These are phyloP conservation scores for Pseudevernia furfuracea DNA, from an alignment of 495 filamentous ascomycete species.

Conservation along the genomic window DNA sequence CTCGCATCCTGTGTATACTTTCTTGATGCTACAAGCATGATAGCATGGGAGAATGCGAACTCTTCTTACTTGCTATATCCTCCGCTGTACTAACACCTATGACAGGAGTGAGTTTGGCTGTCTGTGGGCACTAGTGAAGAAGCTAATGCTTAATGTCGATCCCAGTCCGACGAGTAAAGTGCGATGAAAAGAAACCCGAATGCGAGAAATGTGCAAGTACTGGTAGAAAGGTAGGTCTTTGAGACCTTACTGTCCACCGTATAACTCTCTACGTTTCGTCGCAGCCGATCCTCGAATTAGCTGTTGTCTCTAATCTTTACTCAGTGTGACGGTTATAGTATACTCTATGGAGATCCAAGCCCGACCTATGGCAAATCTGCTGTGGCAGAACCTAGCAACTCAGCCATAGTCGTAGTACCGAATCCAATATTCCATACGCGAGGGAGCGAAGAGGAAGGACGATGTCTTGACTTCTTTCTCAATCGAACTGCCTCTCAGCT, in stretches of 20 bases:
- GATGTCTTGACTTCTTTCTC: slow-evolving; percentile 54
- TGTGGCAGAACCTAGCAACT: not conserved
- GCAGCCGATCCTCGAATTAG: not conserved
- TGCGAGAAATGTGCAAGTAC: slow-evolving; percentile 42
- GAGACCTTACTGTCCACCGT: slow-evolving; percentile 13
- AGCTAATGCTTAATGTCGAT: slow-evolving; percentile 4
- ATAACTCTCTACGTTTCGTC: not conserved
- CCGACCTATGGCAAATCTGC: not conserved
- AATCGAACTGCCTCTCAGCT: slow-evolving; percentile 50
- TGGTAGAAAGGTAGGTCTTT: slow-evolving; percentile 34
- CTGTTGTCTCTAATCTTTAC: not conserved
- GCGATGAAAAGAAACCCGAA: slow-evolving; percentile 47
- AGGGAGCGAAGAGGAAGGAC: slow-evolving; percentile 34
- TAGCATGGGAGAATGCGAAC: not conserved
- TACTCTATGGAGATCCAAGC: not conserved
- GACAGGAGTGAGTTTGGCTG: slow-evolving; percentile 18
- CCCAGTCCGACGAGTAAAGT: slow-evolving; percentile 46
- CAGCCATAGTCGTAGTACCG: slow-evolving; percentile 1
- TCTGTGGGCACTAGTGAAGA: not conserved
- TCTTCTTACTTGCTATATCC: not conserved
- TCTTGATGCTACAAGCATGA: not conserved
- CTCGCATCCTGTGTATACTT: not conserved
- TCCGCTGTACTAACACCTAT: not conserved
- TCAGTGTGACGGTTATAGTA: not conserved
- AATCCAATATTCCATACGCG: slow-evolving; percentile 11